Conservation (phyloP, 352 stramenopile genomes). For the Globisporangium splendens region DNA sequence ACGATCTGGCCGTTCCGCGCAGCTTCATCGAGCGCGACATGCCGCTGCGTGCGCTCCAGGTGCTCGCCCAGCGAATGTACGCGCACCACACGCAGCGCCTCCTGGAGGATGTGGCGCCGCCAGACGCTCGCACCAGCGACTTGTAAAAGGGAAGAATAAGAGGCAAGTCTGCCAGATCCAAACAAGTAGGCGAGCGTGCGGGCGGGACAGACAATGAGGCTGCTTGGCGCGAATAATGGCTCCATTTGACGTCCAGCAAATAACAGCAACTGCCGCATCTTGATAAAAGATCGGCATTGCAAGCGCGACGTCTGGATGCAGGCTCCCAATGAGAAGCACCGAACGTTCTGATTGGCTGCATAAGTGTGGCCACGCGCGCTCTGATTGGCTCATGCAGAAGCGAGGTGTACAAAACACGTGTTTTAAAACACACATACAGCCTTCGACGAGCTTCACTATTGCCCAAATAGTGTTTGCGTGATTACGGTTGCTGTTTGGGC, state of each 20-base stretch:
- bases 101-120: not conserved
- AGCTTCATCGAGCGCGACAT: slow-evolving; percentile 56
- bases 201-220: not conserved
- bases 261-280: no score
- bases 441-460: not conserved
- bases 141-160: not conserved
- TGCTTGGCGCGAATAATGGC: not conserved
- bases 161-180: not conserved
- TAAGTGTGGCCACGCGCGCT: slow-evolving; percentile 1
- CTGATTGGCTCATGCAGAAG: not conserved
- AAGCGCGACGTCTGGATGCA: not conserved
- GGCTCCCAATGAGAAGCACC: slow-evolving; percentile 19
- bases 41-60: slow-evolving; percentile 44
- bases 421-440: no score
- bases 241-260: not conserved
- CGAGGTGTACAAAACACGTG: not conserved
- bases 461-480: not conserved
- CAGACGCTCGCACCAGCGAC: slow-evolving; percentile 19
- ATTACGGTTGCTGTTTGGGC: not conserved
- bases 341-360: slow-evolving; percentile 25
- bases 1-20: slow-evolving; percentile 39
- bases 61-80: slow-evolving; percentile 50
- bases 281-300: no score
- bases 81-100: slow-evolving; percentile 21
- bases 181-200: no score